phyloP scores from a whole-genome alignment of 2,329 filamentous ascomycete genomes.

The Aspergillus sp. region DNA sequence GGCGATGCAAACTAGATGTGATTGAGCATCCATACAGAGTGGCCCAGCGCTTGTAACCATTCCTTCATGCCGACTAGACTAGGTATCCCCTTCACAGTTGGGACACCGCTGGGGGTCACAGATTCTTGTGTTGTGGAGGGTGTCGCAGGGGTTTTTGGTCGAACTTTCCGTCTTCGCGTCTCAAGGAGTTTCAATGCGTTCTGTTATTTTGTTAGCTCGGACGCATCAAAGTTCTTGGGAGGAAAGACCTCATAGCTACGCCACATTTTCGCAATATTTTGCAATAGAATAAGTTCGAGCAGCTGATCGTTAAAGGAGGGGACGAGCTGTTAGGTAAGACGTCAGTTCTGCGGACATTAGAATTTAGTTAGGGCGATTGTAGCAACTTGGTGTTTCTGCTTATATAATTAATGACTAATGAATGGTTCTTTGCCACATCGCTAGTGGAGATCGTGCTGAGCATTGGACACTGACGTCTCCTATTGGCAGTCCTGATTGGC shows the following conservation, averaged over 20 bases:
- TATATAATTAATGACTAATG: no score
- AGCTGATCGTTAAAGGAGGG: no score
- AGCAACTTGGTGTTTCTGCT: no score
- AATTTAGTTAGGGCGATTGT: no score
- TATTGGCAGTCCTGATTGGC: no score
- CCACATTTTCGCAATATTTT: conserved; percentile 1
- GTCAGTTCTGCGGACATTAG: no score
- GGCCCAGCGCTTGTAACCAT: conserved; percentile 25
- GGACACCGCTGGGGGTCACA: conserved; percentile 3
- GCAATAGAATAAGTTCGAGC: no score
- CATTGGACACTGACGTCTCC: no score
- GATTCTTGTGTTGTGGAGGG: background rate
- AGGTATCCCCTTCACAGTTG: conserved; percentile 17
- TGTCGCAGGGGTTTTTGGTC: conserved; percentile 9
- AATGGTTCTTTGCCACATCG: no score
- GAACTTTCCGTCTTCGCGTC: conserved; percentile 12
- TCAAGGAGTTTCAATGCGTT: conserved; percentile 19
- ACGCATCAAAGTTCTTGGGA: background rate
- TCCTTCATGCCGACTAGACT: conserved; percentile 26
- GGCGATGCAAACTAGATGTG: background rate
- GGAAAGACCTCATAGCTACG: conserved; percentile 7
- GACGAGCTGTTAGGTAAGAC: no score
- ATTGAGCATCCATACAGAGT: conserved; percentile 16
- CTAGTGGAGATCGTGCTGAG: no score
- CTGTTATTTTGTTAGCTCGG: conserved; percentile 7